Conservation (phyloP, 768 basidiomycete genomes). For the Lactarius psammicola region DNA sequence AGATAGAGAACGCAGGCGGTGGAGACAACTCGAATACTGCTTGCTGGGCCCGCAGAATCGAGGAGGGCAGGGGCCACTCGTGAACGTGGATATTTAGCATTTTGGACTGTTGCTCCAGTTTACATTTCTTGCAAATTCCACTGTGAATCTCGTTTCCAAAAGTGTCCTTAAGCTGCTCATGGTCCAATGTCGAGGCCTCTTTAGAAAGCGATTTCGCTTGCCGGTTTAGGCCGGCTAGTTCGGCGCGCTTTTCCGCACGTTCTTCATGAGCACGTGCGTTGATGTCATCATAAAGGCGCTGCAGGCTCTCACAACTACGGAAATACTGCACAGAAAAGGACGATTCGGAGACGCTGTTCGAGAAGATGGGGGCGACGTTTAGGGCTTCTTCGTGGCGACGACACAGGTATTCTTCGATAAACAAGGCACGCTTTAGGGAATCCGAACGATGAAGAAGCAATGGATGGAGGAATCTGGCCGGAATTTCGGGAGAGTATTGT, state of each 20-base stretch:
- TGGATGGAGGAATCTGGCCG: constrained; percentile 38
- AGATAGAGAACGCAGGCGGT: constrained; percentile 15
- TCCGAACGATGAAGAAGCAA: constrained; percentile 41
- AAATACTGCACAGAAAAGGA: constrained; percentile 21
- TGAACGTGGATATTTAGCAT: constrained; percentile 4
- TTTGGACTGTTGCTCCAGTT: not conserved
- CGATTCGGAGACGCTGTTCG: not conserved
- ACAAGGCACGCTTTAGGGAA: constrained; percentile 3
- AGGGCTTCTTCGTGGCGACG: not conserved
- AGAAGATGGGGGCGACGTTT: constrained; percentile 8
- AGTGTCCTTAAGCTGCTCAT: not conserved
- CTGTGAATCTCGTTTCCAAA: not conserved
- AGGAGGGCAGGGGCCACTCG: constrained; percentile 21
- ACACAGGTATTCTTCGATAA: constrained; percentile 18
- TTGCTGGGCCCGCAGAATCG: not conserved
- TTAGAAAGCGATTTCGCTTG: not conserved
- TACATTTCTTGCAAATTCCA: constrained; percentile 6
- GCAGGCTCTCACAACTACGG: not conserved
- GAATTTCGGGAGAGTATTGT: constrained; percentile 48
- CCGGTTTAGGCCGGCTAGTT: not conserved
- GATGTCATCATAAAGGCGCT: constrained; percentile 6
- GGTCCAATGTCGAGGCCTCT: not conserved
- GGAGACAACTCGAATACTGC: constrained; percentile 19
- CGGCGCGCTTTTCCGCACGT: constrained; percentile 1
- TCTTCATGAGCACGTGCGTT: not conserved